phyloP scores from a whole-genome alignment of 768 basidiomycete genomes.

The Boletus rex-veris region DNA sequence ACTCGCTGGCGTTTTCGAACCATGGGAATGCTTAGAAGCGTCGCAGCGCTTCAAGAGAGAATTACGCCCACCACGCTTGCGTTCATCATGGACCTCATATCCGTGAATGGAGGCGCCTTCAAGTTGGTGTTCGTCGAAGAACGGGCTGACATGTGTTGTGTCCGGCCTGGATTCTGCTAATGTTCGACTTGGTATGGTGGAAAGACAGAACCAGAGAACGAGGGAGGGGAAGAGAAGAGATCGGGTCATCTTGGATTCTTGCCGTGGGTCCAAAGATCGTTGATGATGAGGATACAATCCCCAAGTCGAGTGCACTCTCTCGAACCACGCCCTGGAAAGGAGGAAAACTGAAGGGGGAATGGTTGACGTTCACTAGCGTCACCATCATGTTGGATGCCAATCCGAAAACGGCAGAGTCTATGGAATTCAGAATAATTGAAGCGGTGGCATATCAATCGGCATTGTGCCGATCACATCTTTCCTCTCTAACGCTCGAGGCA shows the following conservation, averaged over 20 bases:
- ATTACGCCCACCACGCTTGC: constrained; percentile 14
- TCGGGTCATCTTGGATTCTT: constrained; percentile 10
- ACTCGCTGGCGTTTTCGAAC: background rate
- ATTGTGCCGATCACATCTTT: background rate
- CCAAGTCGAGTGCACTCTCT: background rate
- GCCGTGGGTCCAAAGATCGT: background rate
- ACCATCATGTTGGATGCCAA: constrained; percentile 2
- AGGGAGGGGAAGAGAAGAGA: constrained; percentile 6
- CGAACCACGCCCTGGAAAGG: background rate
- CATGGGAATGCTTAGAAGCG: constrained; percentile 7
- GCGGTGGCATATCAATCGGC: background rate
- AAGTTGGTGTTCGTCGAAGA: background rate
- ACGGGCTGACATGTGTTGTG: background rate
- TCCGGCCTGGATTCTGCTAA: background rate
- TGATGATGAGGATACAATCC: background rate
- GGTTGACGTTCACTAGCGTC: background rate
- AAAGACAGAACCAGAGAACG: constrained; percentile 9
- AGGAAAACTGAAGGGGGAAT: background rate
- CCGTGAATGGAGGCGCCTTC: background rate
- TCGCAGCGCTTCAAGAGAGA: constrained; percentile 17
- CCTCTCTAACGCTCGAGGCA: no score
- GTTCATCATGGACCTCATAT: constrained; percentile 9
- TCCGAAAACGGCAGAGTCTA: background rate
- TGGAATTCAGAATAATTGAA: constrained; percentile 17
- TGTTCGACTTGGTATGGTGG: background rate